Conservation (phyloP, 495 filamentous ascomycete species). For the Cercophora newfieldiana region DNA sequence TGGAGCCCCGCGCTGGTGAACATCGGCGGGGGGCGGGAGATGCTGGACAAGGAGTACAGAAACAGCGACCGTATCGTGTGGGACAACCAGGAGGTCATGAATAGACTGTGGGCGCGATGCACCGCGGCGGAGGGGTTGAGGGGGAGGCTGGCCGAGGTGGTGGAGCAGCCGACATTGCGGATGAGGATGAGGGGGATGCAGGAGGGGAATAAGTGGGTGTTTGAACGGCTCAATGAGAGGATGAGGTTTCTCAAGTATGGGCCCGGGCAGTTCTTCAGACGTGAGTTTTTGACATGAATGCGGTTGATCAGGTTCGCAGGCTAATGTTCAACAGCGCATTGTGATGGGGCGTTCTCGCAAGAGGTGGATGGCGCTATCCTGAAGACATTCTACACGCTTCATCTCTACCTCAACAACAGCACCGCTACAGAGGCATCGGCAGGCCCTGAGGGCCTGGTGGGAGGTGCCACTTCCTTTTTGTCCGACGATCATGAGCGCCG, state of each 20-base stretch:
- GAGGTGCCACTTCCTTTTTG: background rate
- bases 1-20: slow-evolving; percentile 5
- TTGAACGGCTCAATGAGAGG: background rate
- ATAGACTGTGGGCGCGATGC: background rate
- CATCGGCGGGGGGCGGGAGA: background rate
- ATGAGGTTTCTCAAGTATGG: slow-evolving; percentile 9
- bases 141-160: background rate
- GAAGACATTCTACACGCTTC: background rate
- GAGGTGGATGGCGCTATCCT: background rate
- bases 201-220: background rate
- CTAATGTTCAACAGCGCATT: slow-evolving; percentile 2
- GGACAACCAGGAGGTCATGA: background rate
- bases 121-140: background rate
- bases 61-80: slow-evolving; percentile 5
- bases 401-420: slow-evolving; percentile 7
- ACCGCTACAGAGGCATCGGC: background rate
- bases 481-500: background rate
- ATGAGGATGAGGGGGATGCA: background rate
- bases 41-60: background rate
- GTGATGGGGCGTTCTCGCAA: slow-evolving; percentile 2
- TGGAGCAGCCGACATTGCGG: background rate
- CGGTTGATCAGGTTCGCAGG: background rate
- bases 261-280: slow-evolving; percentile 6
- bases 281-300: background rate
- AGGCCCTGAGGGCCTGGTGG: background rate